Evolutionary conservation across 148 eudicot species (phyloP).

Genomic region (Diospyros lotus): DNA sequence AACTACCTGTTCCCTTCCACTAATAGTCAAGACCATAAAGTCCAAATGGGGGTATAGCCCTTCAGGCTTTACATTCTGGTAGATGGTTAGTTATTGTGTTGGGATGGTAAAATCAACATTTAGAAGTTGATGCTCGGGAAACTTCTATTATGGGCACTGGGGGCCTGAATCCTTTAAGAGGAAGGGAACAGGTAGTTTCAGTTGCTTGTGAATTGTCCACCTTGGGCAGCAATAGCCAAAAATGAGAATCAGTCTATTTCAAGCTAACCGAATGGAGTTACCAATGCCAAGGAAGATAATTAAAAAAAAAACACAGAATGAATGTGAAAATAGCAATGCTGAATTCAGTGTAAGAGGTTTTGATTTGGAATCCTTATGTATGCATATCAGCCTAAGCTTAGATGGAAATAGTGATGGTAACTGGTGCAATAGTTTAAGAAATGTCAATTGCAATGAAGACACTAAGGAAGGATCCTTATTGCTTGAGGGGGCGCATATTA

Average conservation of each 20-base stretch:
- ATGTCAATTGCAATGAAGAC: slow-evolving; percentile 41
- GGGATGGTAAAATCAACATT: slow-evolving; percentile 28
- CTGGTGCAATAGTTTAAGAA: slow-evolving; percentile 29
- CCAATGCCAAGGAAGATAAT: slow-evolving; percentile 34
- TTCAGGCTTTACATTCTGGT: slow-evolving; percentile 11
- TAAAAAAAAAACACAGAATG: slow-evolving; percentile 20
- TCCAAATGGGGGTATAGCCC: slow-evolving; percentile 22
- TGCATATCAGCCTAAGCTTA: slow-evolving; percentile 32
- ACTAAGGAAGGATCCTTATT: slow-evolving; percentile 30
- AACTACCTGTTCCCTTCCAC: slow-evolving; percentile 25
- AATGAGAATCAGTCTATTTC: slow-evolving; percentile 32
- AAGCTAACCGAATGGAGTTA: slow-evolving; percentile 36
- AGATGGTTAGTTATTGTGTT: not conserved
- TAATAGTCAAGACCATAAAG: slow-evolving; percentile 14
- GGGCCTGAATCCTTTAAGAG: not conserved
- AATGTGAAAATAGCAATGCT: slow-evolving; percentile 27
- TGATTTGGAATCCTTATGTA: slow-evolving; percentile 67
- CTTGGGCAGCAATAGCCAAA: slow-evolving; percentile 19
- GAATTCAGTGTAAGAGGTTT: slow-evolving; percentile 36
- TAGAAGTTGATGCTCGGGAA: no score
- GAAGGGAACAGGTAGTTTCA: no score
- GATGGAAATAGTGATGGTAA: slow-evolving; percentile 48
- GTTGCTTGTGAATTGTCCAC: slow-evolving; percentile 23
- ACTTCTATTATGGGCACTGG: slow-evolving; percentile 14
- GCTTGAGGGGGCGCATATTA: slow-evolving; percentile 23